Evolutionary conservation across 2,329 filamentous ascomycete species (phyloP), one percentile per base, ranked within the genome.

Genomic region (Dothistroma pini): DNA sequence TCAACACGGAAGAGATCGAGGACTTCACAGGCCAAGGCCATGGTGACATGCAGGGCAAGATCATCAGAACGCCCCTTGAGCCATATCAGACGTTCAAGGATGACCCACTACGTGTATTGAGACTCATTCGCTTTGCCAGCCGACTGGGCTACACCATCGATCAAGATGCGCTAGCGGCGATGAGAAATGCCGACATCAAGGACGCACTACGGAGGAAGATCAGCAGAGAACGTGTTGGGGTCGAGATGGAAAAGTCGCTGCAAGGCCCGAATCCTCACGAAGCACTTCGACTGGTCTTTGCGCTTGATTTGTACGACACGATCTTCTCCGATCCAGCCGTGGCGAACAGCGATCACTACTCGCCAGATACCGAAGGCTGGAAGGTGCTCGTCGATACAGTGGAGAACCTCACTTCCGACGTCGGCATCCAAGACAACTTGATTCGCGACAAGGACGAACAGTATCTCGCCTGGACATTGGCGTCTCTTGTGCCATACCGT

Each of bases 71-170:
- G 2, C 93, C 93, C 0, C 77, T 97, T 48, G 89, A 92, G 56
- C 93, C 93, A 25, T 87, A 90, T 56, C 89, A 96, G 73, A 99
- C 93, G 0, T 97, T 99, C 77, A 91, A 88, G 74, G 93, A 97
- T 72, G 93, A 97, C 71, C 95, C 95, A 12, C 79, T 99, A 25
- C 84, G 95, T 19, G 89, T 97, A 3, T 78, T 97, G 63, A 86
- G 93, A 53, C 80, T 97, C 56, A 89, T 99, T 54, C 86, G 95
- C 59, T 97, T 99, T 76, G 91, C 93, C 4, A 96, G 91, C 70
- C 84, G 93, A 21, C 81, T 97, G 8, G 82, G 83, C 51, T 99
- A 96, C 72, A 79, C 76, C 10, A 96, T 99, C 65, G 89, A 96
- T 64, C 74, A 80, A 0, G 80, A 83, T 32, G 88, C 89, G 0